Percentiles rank a stretch among this genome's conserved stretches.
Evolutionary conservation across 192 early-diverging fungal species (phyloP).

Genomic region (Backusella macrospora): DNA sequence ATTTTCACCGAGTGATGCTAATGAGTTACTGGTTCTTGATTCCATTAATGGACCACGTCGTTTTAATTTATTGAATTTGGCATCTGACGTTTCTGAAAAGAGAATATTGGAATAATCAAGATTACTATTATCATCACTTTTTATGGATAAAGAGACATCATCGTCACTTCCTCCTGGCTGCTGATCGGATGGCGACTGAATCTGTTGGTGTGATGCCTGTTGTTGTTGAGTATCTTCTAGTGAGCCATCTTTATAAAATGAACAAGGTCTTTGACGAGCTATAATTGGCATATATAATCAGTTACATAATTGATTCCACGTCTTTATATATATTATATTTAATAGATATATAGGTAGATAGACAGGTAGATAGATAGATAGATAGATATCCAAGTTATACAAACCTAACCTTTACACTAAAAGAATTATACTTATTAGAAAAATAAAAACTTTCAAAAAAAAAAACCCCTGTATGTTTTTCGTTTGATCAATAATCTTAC

Average conservation of each 20-base stretch:
- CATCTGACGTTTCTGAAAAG: not conserved
- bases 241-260: slow-evolving; percentile 34
- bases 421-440: not conserved
- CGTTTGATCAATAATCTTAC: not conserved
- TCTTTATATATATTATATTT: slow-evolving; percentile 1
- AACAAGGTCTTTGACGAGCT: slow-evolving; percentile 37
- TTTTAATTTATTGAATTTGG: not conserved
- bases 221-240: not conserved
- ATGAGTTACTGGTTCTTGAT: slow-evolving; percentile 16
- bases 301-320: not conserved
- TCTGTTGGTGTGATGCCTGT: not conserved
- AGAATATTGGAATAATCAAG: not conserved
- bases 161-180: not conserved
- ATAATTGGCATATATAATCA: not conserved
- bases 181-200: not conserved
- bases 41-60: slow-evolving; percentile 3
- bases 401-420: slow-evolving; percentile 31
- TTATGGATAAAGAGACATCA: not conserved
- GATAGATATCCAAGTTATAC: not conserved
- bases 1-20: slow-evolving; percentile 13
- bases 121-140: not conserved
- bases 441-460: not conserved
- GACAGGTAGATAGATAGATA: not conserved
- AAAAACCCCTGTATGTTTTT: not conserved
- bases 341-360: not conserved